Conservation (phyloP, 371 early-diverging fungal genomes). For the Vairimorpha necatrix region DNA sequence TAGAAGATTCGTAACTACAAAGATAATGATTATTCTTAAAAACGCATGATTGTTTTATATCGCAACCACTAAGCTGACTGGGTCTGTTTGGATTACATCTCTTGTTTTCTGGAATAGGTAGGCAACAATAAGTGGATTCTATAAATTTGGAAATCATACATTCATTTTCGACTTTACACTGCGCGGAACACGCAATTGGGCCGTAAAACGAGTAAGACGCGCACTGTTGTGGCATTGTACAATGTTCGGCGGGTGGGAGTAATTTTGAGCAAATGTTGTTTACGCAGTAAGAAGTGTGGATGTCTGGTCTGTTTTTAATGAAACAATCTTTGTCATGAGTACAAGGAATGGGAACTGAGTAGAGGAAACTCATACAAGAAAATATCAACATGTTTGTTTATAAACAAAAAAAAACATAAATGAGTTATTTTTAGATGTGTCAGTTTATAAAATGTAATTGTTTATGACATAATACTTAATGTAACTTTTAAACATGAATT, state of each 20-base stretch:
- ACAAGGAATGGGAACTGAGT: conserved; percentile 25
- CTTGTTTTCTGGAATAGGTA: conserved; percentile 57
- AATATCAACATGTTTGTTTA: conserved; percentile 39
- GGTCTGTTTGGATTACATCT: conserved; percentile 62
- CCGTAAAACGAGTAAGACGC: conserved; percentile 65
- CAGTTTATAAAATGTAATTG: background rate
- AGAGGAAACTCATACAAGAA: background rate
- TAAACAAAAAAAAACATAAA: conserved; percentile 9
- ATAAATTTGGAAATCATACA: conserved; percentile 31
- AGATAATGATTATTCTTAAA: conserved; percentile 52
- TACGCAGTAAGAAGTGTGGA: conserved; percentile 63
- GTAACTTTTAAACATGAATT: too few relatives aligned
- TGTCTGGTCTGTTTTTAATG: conserved; percentile 49
- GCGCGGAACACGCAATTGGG: conserved; percentile 63
- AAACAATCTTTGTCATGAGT: conserved; percentile 61
- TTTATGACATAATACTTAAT: too few relatives aligned
- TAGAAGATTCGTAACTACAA: conserved; percentile 55
- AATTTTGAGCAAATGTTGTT: conserved; percentile 59
- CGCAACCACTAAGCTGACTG: conserved; percentile 59
- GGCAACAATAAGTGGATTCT: conserved; percentile 61
- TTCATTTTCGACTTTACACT: conserved; percentile 56
- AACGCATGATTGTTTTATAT: conserved; percentile 51
- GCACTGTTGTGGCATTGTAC: conserved; percentile 61
- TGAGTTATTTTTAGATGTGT: background rate
- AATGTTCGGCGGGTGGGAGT: conserved; percentile 53